Evolutionary conservation across 768 basidiomycete genomes (phyloP).

Genomic region (Rhodotorula diobovata): DNA sequence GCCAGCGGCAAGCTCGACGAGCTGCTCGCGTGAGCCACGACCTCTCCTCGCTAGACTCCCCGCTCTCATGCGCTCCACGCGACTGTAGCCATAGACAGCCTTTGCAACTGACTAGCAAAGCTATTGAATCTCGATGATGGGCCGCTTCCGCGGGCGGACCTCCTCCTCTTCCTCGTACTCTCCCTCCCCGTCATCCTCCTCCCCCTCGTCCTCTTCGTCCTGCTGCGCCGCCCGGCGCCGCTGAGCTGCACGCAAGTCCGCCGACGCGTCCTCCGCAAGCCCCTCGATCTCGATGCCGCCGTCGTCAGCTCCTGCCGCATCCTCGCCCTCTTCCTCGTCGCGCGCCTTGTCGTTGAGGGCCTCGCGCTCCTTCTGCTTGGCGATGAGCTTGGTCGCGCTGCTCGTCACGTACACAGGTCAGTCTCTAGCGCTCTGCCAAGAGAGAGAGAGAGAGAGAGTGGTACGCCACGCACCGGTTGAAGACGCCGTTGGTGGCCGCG

Average conservation of each 20-base stretch:
- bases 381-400: conserved; percentile 83
- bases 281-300: conserved; percentile 42
- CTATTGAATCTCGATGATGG: conserved; percentile 35
- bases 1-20: conserved; percentile 27
- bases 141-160: conserved; percentile 1
- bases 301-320: conserved; percentile 22
- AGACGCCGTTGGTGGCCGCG: conserved; percentile 87
- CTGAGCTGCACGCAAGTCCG: background rate
- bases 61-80: background rate
- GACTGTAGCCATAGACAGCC: background rate
- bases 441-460: too few species aligned
- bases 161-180: conserved; percentile 30
- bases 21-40: conserved; percentile 16
- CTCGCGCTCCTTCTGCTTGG: conserved; percentile 60
- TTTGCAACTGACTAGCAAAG: background rate
- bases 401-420: background rate
- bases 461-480: conserved; percentile 64
- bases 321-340: conserved; percentile 37
- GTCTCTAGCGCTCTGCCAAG: accelerated
- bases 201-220: conserved; percentile 7
- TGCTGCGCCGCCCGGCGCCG: background rate
- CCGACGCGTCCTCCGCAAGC: conserved; percentile 13
- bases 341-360: conserved; percentile 51
- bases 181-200: conserved; percentile 15
- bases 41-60: background rate